Evolutionary conservation across 2,329 filamentous ascomycete genomes (phyloP), one percentile per base, ranked within the genome.

Genomic region (Magnaporthiopsis incrustans): DNA sequence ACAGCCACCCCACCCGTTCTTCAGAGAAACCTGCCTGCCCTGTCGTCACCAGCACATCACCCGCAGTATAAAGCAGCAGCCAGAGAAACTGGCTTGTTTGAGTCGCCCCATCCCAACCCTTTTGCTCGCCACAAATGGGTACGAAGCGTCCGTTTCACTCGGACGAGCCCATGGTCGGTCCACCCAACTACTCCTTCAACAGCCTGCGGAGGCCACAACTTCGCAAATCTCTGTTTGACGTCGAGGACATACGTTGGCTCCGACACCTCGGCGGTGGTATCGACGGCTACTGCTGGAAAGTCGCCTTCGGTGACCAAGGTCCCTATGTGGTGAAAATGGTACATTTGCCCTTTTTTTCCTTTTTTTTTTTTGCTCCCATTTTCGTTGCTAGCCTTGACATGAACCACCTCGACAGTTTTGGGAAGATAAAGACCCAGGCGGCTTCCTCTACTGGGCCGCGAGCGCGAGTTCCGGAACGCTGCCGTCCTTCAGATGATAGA

Each of bases 391-490:
- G 14, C 3, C 12, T 35, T 2, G 11, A 14, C 11, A 14, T 14
- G 11, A 35, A 35, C 14, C 12, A 35, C 11, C 33, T 1, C 30
- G 6, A 11, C 3, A 59, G 57, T 59, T 59, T 15, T 59, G 57
- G 57, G 57, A 33, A 5, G 57, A 25, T 11, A 3, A 59, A 33
- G n/a, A 11, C 5, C 57, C 57, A 7, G 27, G 15, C 3, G 10
- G 27, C 10, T 15, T 32, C 15, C 2, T 11, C 8, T 59, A 33
- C 15, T 59, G 26, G 22, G 57, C 57, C 27, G 25, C 57, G 27
- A 59, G 10, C 27, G 57, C 57, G 57, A 59, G 15, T 59, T 59
- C 57, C 57, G n/a, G 32, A 59, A 59, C 57, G 27, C 25, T 18
- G 57, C 57, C 27, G 57, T 59, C 12, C 27, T 59, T 32, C 14